Percentiles rank a stretch among this genome's conserved stretches.
Conservation (phyloP, 176 grass and related monocot genomes). For the Echinochloa phyllopogon region DNA sequence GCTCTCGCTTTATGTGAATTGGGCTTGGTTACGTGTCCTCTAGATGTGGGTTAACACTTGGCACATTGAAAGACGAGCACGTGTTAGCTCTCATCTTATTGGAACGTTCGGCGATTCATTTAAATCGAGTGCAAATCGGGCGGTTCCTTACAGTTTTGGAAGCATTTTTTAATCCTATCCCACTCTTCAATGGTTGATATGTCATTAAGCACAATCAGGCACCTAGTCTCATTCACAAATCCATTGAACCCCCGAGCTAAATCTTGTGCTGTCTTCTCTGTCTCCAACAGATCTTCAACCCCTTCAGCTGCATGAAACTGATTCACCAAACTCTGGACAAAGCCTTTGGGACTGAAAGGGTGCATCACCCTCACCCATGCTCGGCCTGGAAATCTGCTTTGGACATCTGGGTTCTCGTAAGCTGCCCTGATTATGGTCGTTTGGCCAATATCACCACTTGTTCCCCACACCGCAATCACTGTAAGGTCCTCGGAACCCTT, state of each 20-base stretch:
- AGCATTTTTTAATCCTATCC: not conserved
- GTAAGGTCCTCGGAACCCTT: not conserved
- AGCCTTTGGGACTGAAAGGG: conserved; percentile 4
- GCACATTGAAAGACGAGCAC: too few relatives aligned
- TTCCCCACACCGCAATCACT: conserved; percentile 18
- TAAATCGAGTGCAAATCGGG: too few relatives aligned
- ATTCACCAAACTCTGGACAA: not conserved
- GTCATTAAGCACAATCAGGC: conserved; percentile 33
- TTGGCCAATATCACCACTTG: not conserved
- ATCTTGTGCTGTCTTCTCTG: not conserved
- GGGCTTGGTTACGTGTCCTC: too few relatives aligned
- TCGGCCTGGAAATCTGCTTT: not conserved
- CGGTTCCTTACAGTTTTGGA: too few relatives aligned
- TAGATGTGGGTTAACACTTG: too few relatives aligned
- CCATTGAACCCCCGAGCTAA: not conserved
- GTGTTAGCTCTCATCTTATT: too few relatives aligned
- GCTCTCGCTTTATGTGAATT: too few relatives aligned
- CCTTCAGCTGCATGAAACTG: not conserved
- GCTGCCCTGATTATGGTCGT: not conserved
- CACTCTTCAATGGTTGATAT: conserved; percentile 5
- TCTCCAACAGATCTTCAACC: not conserved
- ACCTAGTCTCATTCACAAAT: not conserved
- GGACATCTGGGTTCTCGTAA: not conserved
- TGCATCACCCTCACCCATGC: conserved; percentile 42
- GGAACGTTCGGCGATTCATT: too few relatives aligned